Conservation (phyloP, 306 rosid genomes). For the Cucurbita moschata region DNA sequence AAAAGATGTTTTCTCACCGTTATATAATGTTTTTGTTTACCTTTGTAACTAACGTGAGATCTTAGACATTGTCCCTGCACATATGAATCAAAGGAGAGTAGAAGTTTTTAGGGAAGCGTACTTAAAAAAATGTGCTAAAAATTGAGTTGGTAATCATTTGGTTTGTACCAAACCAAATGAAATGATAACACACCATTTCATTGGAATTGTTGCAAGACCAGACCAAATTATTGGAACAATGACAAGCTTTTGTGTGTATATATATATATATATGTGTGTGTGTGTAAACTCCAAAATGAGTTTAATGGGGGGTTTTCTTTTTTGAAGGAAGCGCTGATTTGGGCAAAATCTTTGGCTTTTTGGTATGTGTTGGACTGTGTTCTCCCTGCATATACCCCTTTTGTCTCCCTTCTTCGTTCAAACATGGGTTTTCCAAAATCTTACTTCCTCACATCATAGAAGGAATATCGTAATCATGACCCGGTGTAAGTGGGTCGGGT, state of each 20-base stretch:
- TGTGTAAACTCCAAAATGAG: not conserved
- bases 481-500: not conserved
- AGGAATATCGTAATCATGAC: not conserved
- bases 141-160: not conserved
- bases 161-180: not conserved
- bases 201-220: not conserved
- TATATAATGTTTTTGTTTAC: too few relatives aligned
- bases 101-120: too few relatives aligned
- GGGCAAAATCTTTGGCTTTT: constrained; percentile 9
- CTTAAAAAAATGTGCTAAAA: not conserved
- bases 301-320: not conserved
- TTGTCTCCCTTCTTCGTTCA: not conserved
- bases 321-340: not conserved
- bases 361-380: not conserved
- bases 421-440: not conserved
- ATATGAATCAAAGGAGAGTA: too few relatives aligned
- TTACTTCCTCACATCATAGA: not conserved
- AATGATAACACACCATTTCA: not conserved
- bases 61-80: too few relatives aligned
- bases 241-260: not conserved
- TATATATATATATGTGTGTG: too few relatives aligned
- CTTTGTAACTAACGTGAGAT: too few relatives aligned
- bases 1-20: too few relatives aligned
- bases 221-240: not conserved
- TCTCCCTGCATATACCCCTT: not conserved